Evolutionary conservation across 306 rosid species (phyloP), one percentile per base, ranked within the genome.

Genomic region (Malus domestica): DNA sequence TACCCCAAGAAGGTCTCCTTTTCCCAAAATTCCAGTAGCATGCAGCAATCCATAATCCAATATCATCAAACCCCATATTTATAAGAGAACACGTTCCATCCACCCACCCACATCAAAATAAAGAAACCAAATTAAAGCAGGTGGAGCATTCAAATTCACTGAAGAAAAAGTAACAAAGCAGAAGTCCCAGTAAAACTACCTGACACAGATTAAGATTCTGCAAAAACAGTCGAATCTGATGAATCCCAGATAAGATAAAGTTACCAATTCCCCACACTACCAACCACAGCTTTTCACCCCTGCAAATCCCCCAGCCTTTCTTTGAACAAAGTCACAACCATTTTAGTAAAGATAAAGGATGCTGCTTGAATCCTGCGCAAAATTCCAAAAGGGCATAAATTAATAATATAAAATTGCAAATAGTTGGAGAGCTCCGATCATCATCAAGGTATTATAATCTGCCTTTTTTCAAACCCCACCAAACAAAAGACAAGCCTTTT

Each of bases 331-430:
- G 42, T 75, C 59, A 60, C 16, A 30, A 78, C 55, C 79, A 25
- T 30, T 52, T 67, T 20, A 64, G 78, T 49, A 20, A 73, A 77
- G 76, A 73, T 74, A 58, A 23, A 54, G 66, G 73, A 70, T 72
- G 75, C 86, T 73, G 82, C 92, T 89, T 89, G 83, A 81, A 84
- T 86, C 54, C 73, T 82, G 88, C 92, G 89, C 91, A 84, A 86
- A 80, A 45, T 25, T 55, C 79, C 59, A 80, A 83, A 79, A 68
- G 67, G 83, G 84, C 27, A 2, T 16, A 51, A 51, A 16, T 15
- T 51, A 51, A 15, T 16, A 71, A 71, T 55, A 42, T 49, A 33
- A 63, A 78, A 83, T 67, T 23, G 78, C 22, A 18, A 74, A 80
- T 20, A 62, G 35, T 15, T 70, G 16, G 46, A 20, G 55, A 58